Base-by-base conservation (phyloP, 306 rosid genomes). In the Sicyos edulis region DNA sequence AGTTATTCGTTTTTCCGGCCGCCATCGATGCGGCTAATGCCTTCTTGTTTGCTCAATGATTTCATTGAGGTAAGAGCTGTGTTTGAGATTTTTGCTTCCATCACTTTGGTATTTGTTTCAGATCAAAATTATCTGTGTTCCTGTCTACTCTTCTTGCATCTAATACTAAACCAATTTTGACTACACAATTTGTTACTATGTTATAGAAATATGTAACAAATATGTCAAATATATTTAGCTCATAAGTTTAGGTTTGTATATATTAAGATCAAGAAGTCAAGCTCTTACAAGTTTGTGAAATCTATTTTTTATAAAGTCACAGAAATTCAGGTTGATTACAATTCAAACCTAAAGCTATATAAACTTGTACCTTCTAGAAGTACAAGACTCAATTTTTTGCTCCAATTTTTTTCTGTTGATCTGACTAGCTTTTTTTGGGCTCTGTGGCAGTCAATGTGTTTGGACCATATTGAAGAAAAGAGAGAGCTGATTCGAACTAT, bases 1-100 rank as follows among this genome's bases (percentile, higher is more conserved):
- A 75, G 76, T 11, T 85, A 74, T 42, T 56, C 91, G 0, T 82
- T 92, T 20, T 86, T 62, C 58, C 85, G 44, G 67, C 83, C 92
- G 0, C 82, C 76, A 40, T 78, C 74, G 0, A 0, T 86, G 19
- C 13, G 75, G 0, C 78, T 92, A 70, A 1, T 92, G 42, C 96
- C 96, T 0, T 76, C 97, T 71, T 92, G 92, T 83, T 67, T 88
- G 47, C 85, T 92, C 76, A 16, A 4, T 64, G 97, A 92, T 81
- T 89, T 86, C 78, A 82, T 92, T 72, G 67, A 89, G 58, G 97
- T 92, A 80, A 5, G 75, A 52, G 61, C 50, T 32, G 15, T 1
- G 12, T 24, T 40, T 40, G 45, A 34, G 5, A 34, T 34, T 34
- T 34, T 34, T 34, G 40, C 40, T 34, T 40, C 10, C 45, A 40